phyloP scores from a whole-genome alignment of 768 basidiomycete genomes.

The Termitomyces sp. region DNA sequence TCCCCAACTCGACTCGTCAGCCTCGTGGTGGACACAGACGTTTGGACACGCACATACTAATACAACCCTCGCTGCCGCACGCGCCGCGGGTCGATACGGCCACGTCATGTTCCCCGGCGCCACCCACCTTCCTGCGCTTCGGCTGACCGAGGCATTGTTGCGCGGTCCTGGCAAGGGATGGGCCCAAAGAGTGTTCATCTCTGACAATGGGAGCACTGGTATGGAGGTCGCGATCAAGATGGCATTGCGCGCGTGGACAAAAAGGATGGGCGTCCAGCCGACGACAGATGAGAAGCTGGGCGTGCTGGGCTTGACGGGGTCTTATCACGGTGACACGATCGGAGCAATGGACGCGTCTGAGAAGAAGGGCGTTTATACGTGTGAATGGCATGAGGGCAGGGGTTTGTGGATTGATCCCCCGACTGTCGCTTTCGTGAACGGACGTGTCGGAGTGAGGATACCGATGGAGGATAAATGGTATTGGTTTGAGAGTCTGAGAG shows the following conservation, averaged over 20 bases:
- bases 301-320: constrained; percentile 82
- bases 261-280: constrained; percentile 5
- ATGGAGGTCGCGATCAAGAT: constrained; percentile 99
- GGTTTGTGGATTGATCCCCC: constrained; percentile 95
- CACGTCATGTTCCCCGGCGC: constrained; percentile 96
- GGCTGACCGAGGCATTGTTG: constrained; percentile 76
- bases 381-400: constrained; percentile 93
- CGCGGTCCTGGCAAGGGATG: constrained; percentile 83
- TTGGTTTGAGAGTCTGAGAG: constrained; percentile 41
- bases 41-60: constrained; percentile 78
- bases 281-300: constrained; percentile 48
- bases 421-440: constrained; percentile 62
- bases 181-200: constrained; percentile 89
- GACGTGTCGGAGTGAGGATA: constrained; percentile 46
- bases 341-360: constrained; percentile 95
- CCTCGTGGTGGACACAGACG: constrained; percentile 98
- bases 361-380: constrained; percentile 80
- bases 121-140: constrained; percentile 79
- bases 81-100: constrained; percentile 89
- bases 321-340: constrained; percentile 97
- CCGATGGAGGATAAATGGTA: constrained; percentile 30
- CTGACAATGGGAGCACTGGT: constrained; percentile 92
- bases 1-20: constrained; percentile 83
- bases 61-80: constrained; percentile 81
- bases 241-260: constrained; percentile 72